Evolutionary conservation across 495 filamentous ascomycete genomes (phyloP).

Genomic region (Neurospora sp.): DNA sequence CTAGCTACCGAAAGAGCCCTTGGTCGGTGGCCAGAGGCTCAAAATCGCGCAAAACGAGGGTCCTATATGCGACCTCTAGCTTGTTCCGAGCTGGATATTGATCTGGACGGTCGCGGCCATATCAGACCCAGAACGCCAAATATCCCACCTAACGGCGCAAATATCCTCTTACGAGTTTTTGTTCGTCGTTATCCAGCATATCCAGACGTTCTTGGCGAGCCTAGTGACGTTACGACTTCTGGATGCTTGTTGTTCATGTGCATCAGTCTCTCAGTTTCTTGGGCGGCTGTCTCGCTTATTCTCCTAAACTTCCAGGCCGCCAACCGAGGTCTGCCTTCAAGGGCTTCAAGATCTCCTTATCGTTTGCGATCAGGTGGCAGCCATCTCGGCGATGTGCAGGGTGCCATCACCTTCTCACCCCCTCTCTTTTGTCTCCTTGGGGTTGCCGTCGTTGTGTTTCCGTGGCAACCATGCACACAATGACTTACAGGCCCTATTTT

Average conservation of each 20-base stretch:
- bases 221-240: conserved; percentile 5
- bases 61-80: neutral
- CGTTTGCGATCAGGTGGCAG: neutral
- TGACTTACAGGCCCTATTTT: neutral
- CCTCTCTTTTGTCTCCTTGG: neutral
- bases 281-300: neutral
- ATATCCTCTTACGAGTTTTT: conserved; percentile 11
- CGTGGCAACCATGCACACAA: neutral
- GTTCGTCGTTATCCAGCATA: conserved; percentile 4
- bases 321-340: neutral
- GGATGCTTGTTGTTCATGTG: neutral
- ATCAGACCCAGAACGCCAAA: conserved; percentile 8
- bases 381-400: neutral
- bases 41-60: conserved; percentile 1
- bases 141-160: conserved; percentile 19
- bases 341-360: neutral
- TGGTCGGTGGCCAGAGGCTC: neutral
- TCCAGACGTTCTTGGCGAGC: conserved; percentile 6
- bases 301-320: neutral
- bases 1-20: neutral
- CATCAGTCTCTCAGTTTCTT: neutral
- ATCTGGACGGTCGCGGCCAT: conserved; percentile 11
- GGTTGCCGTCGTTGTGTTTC: neutral
- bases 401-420: neutral
- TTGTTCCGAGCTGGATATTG: conserved; percentile 2